Conservation (phyloP, 768 basidiomycete genomes). For the Calvatia gigantea region DNA sequence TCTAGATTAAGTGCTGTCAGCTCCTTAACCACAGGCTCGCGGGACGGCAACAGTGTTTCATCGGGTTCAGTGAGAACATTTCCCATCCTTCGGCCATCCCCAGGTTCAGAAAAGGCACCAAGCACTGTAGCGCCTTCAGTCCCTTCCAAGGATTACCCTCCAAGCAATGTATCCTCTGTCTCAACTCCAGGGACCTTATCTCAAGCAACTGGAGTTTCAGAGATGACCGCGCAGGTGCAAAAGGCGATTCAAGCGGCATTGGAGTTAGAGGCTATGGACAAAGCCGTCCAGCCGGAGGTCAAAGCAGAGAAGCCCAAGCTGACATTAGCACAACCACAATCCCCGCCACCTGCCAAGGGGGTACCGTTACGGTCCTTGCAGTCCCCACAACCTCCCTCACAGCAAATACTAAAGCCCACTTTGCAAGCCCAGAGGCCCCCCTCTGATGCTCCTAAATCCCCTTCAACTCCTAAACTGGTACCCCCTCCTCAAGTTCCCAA, state of each 20-base stretch:
- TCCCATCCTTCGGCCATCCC: conserved; percentile 64
- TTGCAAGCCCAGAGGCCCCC: not conserved
- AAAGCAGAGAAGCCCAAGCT: conserved; percentile 15
- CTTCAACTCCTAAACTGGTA: not conserved
- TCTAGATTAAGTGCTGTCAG: conserved; percentile 50
- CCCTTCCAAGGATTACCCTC: conserved; percentile 22
- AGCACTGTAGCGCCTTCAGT: conserved; percentile 30
- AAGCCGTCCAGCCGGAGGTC: conserved; percentile 11
- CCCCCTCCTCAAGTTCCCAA: not conserved
- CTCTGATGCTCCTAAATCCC: not conserved
- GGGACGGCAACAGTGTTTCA: conserved; percentile 49
- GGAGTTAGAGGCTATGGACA: conserved; percentile 54
- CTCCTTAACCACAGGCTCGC: conserved; percentile 45
- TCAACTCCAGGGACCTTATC: conserved; percentile 15
- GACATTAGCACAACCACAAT: conserved; percentile 17
- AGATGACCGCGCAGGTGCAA: conserved; percentile 54
- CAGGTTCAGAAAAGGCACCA: conserved; percentile 44
- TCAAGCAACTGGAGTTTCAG: conserved; percentile 33
- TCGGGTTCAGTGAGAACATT: conserved; percentile 70
- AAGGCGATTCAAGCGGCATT: conserved; percentile 69
- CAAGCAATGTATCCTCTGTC: conserved; percentile 16
- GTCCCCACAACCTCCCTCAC: conserved; percentile 6
- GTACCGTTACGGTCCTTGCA: not conserved
- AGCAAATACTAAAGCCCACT: not conserved
- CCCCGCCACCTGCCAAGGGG: conserved; percentile 14